phyloP scores from a whole-genome alignment of 2,329 filamentous ascomycete genomes.

The Ophiostoma perfectum region DNA sequence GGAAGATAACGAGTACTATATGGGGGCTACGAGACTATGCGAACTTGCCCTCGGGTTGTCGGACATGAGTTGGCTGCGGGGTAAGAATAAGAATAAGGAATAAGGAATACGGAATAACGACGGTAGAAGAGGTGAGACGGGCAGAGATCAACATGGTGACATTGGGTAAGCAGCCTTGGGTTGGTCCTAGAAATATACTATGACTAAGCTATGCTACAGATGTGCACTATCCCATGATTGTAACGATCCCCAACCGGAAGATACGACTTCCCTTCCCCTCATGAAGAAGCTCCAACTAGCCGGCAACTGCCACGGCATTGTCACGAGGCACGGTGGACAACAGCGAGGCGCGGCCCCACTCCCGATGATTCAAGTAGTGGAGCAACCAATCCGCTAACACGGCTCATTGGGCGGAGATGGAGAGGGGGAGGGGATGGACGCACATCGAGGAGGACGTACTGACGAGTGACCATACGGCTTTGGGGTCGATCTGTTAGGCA shows the following conservation, averaged over 20 bases:
- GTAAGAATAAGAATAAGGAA: conserved; percentile 6
- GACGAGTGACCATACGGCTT: neutral
- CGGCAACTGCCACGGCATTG: neutral
- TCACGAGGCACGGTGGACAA: neutral
- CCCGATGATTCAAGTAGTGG: neutral
- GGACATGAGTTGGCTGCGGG: neutral
- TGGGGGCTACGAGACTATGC: neutral
- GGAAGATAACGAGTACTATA: neutral
- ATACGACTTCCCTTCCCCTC: no score
- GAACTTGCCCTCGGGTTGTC: neutral
- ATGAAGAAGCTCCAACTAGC: neutral
- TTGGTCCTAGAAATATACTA: no score
- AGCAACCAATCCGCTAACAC: conserved; percentile 21
- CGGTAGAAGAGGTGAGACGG: neutral
- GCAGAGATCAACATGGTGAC: neutral
- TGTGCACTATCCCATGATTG: no score
- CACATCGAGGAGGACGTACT: conserved; percentile 28
- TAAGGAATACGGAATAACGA: neutral
- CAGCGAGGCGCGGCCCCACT: neutral
- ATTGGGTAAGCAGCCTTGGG: neutral
- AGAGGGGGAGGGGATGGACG: conserved; percentile 1
- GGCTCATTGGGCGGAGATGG: conserved; percentile 26
- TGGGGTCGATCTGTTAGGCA: no score
- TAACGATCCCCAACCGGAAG: no score
- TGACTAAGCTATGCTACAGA: neutral